A percentile compares a stretch with the other conserved stretches of the same genome.
These are phyloP conservation scores for Cordyceps farinosa DNA, from an alignment of 2,329 filamentous ascomycete species.

Conservation along the genomic window DNA sequence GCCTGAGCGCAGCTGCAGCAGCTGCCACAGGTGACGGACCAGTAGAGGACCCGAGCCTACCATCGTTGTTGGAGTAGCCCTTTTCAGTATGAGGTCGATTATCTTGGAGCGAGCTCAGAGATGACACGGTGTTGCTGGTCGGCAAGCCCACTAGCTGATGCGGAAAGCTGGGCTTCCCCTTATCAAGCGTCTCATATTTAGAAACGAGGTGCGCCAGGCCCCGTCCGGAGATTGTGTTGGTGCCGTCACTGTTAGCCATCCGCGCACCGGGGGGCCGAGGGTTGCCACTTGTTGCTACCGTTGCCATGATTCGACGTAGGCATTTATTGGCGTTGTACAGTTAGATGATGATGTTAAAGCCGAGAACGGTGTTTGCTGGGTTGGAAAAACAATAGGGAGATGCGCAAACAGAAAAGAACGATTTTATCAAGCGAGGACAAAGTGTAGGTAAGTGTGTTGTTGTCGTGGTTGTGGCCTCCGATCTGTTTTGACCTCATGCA, in stretches of 20 bases:
- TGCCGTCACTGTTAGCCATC: background rate
- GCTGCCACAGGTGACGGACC: background rate
- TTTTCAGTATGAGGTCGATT: background rate
- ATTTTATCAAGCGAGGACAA: background rate
- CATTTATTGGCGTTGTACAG: background rate
- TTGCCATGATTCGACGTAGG: background rate
- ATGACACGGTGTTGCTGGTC: conserved; percentile 12
- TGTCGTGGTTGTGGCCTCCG: background rate
- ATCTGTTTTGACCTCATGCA: conserved; percentile 9
- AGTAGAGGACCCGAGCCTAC: background rate
- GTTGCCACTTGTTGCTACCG: background rate
- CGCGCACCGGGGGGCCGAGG: background rate
- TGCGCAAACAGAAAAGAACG: background rate
- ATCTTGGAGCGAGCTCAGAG: background rate
- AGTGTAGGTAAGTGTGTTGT: conserved; percentile 9
- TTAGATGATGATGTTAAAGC: conserved; percentile 1
- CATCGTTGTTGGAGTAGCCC: background rate
- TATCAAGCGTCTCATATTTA: conserved; percentile 34
- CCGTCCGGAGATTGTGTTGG: conserved; percentile 11
- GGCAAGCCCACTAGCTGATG: conserved; percentile 18
- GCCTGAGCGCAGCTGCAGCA: background rate
- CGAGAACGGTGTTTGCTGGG: background rate
- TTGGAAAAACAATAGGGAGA: background rate
- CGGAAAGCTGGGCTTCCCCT: conserved; percentile 8
- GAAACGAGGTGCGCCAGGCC: conserved; percentile 33